phyloP scores from a whole-genome alignment of 129 eudicot genomes.

The Daucus carota region DH1_v3.0 NC_030383.2:60163501-60164000 shows the following conservation, averaged over 20 bases:
- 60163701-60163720: not conserved
- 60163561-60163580: no score
- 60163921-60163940: slow-evolving; percentile 59
- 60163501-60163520: no score
- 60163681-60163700: not conserved
- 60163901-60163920: slow-evolving; percentile 70
- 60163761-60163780: not conserved
- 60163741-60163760: not conserved
- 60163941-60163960: slow-evolving; percentile 70
- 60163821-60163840: not conserved
- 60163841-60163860: slow-evolving; percentile 39
- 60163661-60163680: no score
- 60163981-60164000: slow-evolving; percentile 77
- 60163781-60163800: not conserved
- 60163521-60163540: no score
- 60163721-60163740: not conserved
- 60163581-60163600: no score
- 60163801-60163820: not conserved
- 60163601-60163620: no score
- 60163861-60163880: slow-evolving; percentile 61
- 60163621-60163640: no score
- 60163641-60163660: no score
- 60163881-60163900: slow-evolving; percentile 43
- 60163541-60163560: no score
- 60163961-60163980: slow-evolving; percentile 61